Base-by-base conservation (phyloP, 108 stramenopile genomes). In the Cyclostephanos tholiformis region DNA sequence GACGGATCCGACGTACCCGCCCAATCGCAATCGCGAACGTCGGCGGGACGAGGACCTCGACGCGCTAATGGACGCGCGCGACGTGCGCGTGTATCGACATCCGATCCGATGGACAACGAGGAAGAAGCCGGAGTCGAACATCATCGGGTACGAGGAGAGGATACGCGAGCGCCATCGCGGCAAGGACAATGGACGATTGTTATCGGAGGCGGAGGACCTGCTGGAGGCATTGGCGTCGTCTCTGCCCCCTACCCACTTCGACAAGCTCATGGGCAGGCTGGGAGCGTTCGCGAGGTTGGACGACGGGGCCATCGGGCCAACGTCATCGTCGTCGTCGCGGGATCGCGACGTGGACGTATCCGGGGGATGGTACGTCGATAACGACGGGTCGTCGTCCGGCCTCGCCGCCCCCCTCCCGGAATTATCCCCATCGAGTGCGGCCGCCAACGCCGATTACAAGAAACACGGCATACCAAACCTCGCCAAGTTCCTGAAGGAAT, bases 1-100 rank as follows among this genome's bases (percentile, higher is more conserved):
- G 41, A 14, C 53, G 8, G 72, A 82, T 74, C 58, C 64, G 23
- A 82, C 72, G 19, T 82, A 74, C 64, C 82, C 82, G 38, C 77
- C 77, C 13, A 82, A 82, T 69, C 65, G 51, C 49, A 82, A 82
- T 49, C 76, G 82, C 23, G 49, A 36, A 32, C 29, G 74, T 0
- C 73, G 61, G 12, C 46, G 44, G 16, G 44, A 74, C 36, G 44
- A 68, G 30, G 35, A 79, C 56, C 9, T 79, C n/a, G 56, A 65
- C 25, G 68, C 29, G 14, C 23, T 82, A 23, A 51, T 62, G 8
- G 63, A 68, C 36, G 82, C 82, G 23, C 72, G 82, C 26, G 55
- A 78, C 49, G 72, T 74, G n/a, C 67, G 72, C 11, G 39, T 79
- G 3, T 16, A 16, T 2, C 32, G 30, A 4, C 43, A 75, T 55